Base-by-base conservation (phyloP, 495 filamentous ascomycete genomes). In the Penicillium daleae region DNA sequence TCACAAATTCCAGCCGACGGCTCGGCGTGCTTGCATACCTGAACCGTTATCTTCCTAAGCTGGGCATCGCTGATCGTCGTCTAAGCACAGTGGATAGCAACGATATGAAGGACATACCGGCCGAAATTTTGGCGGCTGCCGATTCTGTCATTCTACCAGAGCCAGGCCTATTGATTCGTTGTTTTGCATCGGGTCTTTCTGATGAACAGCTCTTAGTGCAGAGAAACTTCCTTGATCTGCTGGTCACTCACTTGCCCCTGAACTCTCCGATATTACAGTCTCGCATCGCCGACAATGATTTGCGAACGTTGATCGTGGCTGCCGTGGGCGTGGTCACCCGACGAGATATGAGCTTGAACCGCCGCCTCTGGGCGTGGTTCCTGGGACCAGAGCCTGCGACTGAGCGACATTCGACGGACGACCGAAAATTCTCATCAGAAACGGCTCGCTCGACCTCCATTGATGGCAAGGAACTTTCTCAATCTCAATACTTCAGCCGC, bases 301-400 rank as follows among this genome's bases (percentile, higher is more conserved):
- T 97, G 17, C 89, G 95, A 65, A 86, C 89, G 15, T 81, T 99
- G 9, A 82, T 97, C 26, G 83, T 86, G 64, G 90, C 96, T 39
- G 95, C 94, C 21, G 86, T 86, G 7, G 88, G 91, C 0, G 93
- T 99, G 42, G 91, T 97, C 2, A 83, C 85, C 27, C 85, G 95
- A 32, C 83, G 93, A 74, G 95, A 99, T 52, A 98, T 98, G 95
- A 93, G 93, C 67, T 79, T 99, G 54, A 99, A 99, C 71, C 81
- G 95, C 60, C 83, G 95, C 39, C 79, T 99, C 37, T 99, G 95
- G 94, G 83, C 91, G n/a, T 99, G 95, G 95, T 86, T 97, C 59
- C 78, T 99, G 8, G 95, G 95, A 2, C 93, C 93, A 1, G 91
- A 95, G 58, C 84, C 85, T 27, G 62, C 82, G 1, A 77, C 74